Conservation (phyloP, 495 filamentous ascomycete species). For the Neurospora pannonica region DNA sequence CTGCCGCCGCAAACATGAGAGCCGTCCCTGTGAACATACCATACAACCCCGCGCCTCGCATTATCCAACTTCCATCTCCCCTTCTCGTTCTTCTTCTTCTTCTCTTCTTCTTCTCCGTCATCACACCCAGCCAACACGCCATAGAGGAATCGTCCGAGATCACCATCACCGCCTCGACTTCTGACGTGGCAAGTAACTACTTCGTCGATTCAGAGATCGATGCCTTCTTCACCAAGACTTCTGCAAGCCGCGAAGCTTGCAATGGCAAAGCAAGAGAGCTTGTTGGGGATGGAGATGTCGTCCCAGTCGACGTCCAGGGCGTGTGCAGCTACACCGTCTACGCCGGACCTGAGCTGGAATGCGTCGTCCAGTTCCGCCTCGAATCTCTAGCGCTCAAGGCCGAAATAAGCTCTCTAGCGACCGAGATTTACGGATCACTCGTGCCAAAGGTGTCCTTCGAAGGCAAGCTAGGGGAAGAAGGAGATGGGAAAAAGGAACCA, state of each 20-base stretch:
- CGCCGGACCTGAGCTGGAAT: slow-evolving; percentile 28
- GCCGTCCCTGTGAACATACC: too few relatives aligned
- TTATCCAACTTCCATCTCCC: neutral
- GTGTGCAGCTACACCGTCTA: slow-evolving; percentile 36
- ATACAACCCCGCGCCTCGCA: neutral
- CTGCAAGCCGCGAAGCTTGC: slow-evolving; percentile 27
- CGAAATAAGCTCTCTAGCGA: neutral
- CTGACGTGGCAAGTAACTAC: slow-evolving; percentile 10
- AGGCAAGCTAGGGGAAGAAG: neutral
- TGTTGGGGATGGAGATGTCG: slow-evolving; percentile 20
- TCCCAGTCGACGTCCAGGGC: slow-evolving; percentile 31
- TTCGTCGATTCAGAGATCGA: slow-evolving; percentile 28
- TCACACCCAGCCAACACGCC: neutral
- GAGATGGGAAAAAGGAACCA: neutral
- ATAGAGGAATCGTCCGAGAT: neutral
- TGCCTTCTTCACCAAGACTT: slow-evolving; percentile 29
- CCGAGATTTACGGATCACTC: neutral
- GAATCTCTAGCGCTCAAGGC: slow-evolving; percentile 14
- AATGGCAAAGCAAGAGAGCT: slow-evolving; percentile 24
- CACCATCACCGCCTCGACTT: neutral
- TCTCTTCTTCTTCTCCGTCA: neutral
- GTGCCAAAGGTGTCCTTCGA: neutral
- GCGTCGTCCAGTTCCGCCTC: slow-evolving; percentile 34
- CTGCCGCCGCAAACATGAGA: neutral
- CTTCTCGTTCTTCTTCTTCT: neutral